Evolutionary conservation across 768 basidiomycete species (phyloP).

Genomic region (Hemileccinum impolitum): DNA sequence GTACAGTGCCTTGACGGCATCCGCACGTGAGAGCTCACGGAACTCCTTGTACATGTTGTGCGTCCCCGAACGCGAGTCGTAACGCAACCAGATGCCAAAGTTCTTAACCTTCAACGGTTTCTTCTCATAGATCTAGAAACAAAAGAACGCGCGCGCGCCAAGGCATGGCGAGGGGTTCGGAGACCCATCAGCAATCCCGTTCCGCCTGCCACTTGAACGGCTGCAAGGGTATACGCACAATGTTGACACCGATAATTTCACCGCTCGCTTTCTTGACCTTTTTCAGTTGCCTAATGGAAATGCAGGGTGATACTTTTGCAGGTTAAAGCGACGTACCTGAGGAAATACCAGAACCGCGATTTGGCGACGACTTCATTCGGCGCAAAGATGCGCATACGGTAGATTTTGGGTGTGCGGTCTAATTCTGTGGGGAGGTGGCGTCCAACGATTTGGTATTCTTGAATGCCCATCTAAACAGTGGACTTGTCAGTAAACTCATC

Average conservation of each 20-base stretch:
- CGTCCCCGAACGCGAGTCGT: constrained; percentile 98
- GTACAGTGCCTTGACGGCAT: constrained; percentile 95
- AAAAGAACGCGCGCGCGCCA: constrained; percentile 17
- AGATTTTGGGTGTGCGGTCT: constrained; percentile 96
- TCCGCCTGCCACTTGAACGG: constrained; percentile 89
- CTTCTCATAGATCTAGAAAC: constrained; percentile 89
- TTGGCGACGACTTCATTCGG: constrained; percentile 99
- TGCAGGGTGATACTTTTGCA: neutral
- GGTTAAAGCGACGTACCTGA: constrained; percentile 65
- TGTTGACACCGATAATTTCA: constrained; percentile 98
- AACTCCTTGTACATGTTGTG: constrained; percentile 99
- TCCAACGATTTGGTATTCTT: constrained; percentile 96
- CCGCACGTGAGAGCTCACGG: constrained; percentile 91
- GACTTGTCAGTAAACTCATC: constrained; percentile 20
- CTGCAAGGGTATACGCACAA: constrained; percentile 78
- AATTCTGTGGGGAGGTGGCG: constrained; percentile 93
- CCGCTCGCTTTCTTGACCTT: constrained; percentile 99
- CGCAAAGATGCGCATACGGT: constrained; percentile 99
- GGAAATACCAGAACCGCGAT: constrained; percentile 99
- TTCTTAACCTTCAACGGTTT: constrained; percentile 98
- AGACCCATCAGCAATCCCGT: constrained; percentile 53
- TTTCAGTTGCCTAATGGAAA: constrained; percentile 74
- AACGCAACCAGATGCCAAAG: constrained; percentile 99
- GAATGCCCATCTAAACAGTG: constrained; percentile 62
- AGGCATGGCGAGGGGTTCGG: constrained; percentile 7